Evolutionary conservation across 768 basidiomycete species (phyloP).

Genomic region (Boletus subparvulus): DNA sequence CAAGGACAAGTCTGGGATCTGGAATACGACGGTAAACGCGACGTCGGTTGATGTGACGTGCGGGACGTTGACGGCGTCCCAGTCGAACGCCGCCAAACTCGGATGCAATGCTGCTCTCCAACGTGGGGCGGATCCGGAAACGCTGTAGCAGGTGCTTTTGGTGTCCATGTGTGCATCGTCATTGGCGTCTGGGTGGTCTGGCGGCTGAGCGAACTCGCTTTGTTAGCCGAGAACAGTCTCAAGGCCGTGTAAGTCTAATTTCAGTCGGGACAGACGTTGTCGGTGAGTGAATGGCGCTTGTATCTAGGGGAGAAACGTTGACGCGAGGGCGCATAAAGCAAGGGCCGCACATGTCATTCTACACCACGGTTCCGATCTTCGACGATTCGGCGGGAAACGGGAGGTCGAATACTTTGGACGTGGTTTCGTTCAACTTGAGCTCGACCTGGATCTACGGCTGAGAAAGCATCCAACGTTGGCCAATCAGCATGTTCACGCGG

Average conservation of each 20-base stretch:
- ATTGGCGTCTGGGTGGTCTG: background rate
- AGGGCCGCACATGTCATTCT: background rate
- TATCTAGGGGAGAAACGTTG: too few relatives aligned
- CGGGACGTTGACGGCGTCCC: background rate
- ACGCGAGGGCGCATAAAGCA: background rate
- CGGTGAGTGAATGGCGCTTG: background rate
- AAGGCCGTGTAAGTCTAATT: background rate
- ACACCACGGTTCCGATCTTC: background rate
- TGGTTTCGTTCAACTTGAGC: background rate
- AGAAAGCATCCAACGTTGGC: background rate
- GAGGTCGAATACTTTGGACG: background rate
- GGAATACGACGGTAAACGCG: background rate
- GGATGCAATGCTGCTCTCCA: background rate
- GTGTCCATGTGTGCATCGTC: background rate
- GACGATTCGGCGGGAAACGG: background rate
- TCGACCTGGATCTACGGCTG: background rate
- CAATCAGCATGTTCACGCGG: background rate
- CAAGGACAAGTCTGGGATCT: too few relatives aligned
- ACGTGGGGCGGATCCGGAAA: background rate
- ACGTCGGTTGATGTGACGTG: background rate
- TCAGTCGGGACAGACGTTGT: background rate
- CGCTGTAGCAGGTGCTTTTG: background rate
- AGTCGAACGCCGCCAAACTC: background rate
- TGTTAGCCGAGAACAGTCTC: background rate
- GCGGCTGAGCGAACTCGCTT: too few relatives aligned